Conservation (phyloP, 2,329 filamentous ascomycete genomes). For the Metarhizium anisopliae region DNA sequence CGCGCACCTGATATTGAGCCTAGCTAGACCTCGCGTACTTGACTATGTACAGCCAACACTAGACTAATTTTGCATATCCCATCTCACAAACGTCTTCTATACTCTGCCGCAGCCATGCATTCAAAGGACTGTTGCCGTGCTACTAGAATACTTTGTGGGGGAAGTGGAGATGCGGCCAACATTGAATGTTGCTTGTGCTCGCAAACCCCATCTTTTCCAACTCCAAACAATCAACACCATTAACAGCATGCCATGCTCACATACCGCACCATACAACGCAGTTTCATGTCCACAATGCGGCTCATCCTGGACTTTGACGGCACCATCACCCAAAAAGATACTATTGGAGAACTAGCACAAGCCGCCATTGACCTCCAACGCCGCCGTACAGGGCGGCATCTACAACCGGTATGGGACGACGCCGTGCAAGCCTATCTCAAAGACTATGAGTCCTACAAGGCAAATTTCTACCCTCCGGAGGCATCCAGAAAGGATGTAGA, state of each 20-base stretch:
- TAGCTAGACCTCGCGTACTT: too few species aligned
- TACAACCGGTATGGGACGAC: slow-evolving; percentile 32
- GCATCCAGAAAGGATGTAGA: slow-evolving; percentile 22
- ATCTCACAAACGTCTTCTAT: too few species aligned
- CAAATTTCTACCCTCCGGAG: slow-evolving; percentile 22
- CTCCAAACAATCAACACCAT: background rate
- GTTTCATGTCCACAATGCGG: slow-evolving; percentile 22
- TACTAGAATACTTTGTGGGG: background rate
- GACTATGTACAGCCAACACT: too few species aligned
- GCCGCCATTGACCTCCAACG: slow-evolving; percentile 30
- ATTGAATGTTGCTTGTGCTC: too few species aligned
- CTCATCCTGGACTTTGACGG: slow-evolving; percentile 52
- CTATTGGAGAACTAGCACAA: slow-evolving; percentile 37
- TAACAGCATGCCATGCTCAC: background rate
- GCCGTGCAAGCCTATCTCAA: slow-evolving; percentile 37
- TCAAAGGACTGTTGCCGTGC: background rate
- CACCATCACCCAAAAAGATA: slow-evolving; percentile 47
- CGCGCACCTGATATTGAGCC: background rate
- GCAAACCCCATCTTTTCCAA: background rate
- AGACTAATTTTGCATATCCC: too few species aligned
- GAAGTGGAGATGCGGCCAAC: background rate
- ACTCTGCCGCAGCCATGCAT: too few species aligned
- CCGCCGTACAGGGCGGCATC: slow-evolving; percentile 17
- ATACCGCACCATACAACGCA: background rate
- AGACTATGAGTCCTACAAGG: slow-evolving; percentile 30